Evolutionary conservation across 805 yeast genomes (phyloP).

Genomic region (Debaryomyces prosopidis): DNA sequence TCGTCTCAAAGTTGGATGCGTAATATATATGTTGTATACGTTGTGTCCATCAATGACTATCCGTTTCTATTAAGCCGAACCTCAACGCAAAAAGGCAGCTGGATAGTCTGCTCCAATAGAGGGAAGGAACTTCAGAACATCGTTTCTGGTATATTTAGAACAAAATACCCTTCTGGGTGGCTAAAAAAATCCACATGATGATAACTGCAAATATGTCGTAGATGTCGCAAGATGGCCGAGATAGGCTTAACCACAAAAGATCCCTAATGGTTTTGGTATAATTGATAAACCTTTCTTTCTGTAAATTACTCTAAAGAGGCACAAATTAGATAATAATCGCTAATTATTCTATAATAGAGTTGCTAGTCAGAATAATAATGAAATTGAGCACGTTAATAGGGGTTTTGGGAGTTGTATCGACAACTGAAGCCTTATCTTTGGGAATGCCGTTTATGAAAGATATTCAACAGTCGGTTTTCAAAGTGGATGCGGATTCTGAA

Average conservation of each 20-base stretch:
- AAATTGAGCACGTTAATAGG: constrained; percentile 9
- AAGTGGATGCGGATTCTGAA: constrained; percentile 1
- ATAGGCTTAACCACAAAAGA: not conserved
- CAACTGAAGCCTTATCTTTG: constrained; percentile 10
- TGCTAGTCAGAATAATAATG: constrained; percentile 6
- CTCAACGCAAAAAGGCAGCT: too few species aligned
- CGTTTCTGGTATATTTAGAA: too few species aligned
- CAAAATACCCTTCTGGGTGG: too few species aligned
- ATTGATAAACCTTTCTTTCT: not conserved
- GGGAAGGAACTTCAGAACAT: too few species aligned
- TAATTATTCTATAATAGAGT: not conserved
- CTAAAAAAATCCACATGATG: too few species aligned
- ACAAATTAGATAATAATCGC: not conserved
- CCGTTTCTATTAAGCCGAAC: too few species aligned
- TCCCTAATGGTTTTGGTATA: not conserved
- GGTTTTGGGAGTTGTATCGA: constrained; percentile 6
- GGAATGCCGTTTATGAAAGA: not conserved
- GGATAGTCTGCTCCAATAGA: too few species aligned
- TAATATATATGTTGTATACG: too few species aligned
- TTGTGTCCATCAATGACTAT: too few species aligned
- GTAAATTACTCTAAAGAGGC: too few species aligned
- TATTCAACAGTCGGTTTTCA: constrained; percentile 8
- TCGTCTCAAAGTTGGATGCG: too few species aligned
- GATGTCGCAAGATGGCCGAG: constrained; percentile 1
- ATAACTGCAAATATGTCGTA: not conserved